Percentiles rank a stretch among this genome's conserved stretches.
Evolutionary conservation across 257 asterid genomes (phyloP).

Genomic region (Plantago ovata): DNA sequence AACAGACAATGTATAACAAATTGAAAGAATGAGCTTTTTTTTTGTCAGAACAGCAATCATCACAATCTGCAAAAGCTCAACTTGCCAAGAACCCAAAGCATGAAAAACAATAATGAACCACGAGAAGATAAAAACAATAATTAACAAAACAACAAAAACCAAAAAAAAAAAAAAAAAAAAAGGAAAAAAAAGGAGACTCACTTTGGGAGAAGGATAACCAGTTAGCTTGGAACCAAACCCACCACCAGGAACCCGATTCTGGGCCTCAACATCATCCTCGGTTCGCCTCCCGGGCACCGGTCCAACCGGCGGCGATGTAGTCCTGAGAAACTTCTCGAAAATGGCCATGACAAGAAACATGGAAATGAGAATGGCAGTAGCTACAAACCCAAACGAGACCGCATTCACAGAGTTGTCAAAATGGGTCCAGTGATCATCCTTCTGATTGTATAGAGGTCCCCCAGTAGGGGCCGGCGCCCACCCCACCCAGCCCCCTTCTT

Average conservation of each 20-base stretch:
- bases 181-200: slow-evolving; percentile 30
- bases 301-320: slow-evolving; percentile 45
- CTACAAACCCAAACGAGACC: slow-evolving; percentile 89
- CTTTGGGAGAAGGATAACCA: slow-evolving; percentile 61
- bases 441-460: slow-evolving; percentile 54
- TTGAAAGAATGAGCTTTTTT: not conserved
- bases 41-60: slow-evolving; percentile 32
- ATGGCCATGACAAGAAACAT: slow-evolving; percentile 96
- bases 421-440: slow-evolving; percentile 80
- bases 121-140: slow-evolving; percentile 2
- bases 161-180: not conserved
- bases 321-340: slow-evolving; percentile 71
- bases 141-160: not conserved
- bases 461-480: slow-evolving; percentile 64
- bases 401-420: slow-evolving; percentile 87
- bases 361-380: slow-evolving; percentile 86
- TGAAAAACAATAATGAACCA: not conserved
- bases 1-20: not conserved
- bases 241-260: slow-evolving; percentile 19
- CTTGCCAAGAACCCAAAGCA: slow-evolving; percentile 15
- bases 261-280: slow-evolving; percentile 53
- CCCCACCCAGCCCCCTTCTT: slow-evolving; percentile 49
- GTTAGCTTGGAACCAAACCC: slow-evolving; percentile 43
- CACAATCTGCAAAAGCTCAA: slow-evolving; percentile 21
- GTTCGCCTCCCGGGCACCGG: slow-evolving; percentile 33